Percentiles rank a stretch among this genome's conserved stretches.
Conservation (phyloP, 1,284 basidiomycete genomes). For the Xerocomus amazonicus region DNA sequence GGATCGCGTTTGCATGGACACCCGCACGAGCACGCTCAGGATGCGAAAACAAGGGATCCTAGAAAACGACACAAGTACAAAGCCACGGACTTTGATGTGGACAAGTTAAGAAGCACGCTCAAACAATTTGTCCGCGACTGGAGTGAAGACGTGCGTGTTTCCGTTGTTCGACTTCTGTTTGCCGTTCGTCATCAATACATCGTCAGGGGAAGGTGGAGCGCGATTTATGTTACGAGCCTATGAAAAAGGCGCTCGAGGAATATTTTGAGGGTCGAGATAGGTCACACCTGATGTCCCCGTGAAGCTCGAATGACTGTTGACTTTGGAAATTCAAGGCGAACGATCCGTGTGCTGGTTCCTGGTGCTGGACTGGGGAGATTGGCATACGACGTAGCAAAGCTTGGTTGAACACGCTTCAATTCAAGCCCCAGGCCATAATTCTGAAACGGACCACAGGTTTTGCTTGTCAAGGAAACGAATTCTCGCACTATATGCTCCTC, state of each 20-base stretch:
- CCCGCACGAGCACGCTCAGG: conserved; percentile 21
- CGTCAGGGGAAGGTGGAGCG: conserved; percentile 71
- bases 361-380: conserved; percentile 85
- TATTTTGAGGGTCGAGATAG: conserved; percentile 55
- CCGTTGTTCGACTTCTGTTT: background rate
- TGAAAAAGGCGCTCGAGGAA: conserved; percentile 69
- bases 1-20: conserved; percentile 32
- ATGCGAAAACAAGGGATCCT: conserved; percentile 26
- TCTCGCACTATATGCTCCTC: conserved; percentile 90
- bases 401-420: conserved; percentile 48
- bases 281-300: conserved; percentile 39
- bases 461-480: conserved; percentile 88
- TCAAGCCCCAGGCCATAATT: background rate
- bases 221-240: conserved; percentile 73
- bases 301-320: conserved; percentile 2
- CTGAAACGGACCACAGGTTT: conserved; percentile 54
- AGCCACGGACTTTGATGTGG: conserved; percentile 71
- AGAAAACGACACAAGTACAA: conserved; percentile 36
- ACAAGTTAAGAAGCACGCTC: conserved; percentile 85
- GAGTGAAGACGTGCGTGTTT: conserved; percentile 65
- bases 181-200: background rate
- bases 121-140: conserved; percentile 92
- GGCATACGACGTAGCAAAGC: conserved; percentile 80
- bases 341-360: conserved; percentile 78
- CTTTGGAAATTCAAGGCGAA: conserved; percentile 35